These are phyloP conservation scores for Lactarius vividus DNA, from an alignment of 768 basidiomycete genomes.

Conservation along the genomic window DNA sequence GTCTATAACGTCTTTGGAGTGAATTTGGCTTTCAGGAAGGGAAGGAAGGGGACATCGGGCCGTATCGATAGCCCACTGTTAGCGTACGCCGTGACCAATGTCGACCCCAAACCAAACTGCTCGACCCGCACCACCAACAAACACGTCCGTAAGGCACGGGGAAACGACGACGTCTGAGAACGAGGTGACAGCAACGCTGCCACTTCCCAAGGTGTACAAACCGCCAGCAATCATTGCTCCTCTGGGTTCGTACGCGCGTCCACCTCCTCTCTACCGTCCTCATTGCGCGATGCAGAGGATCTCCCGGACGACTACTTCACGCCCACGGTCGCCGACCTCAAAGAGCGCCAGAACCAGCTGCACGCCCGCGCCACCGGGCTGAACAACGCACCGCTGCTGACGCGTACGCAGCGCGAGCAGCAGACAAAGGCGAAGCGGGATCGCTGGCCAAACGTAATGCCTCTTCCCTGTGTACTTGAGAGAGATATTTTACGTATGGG, in stretches of 20 bases:
- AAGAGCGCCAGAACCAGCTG: constrained; percentile 61
- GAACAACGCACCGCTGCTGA: constrained; percentile 65
- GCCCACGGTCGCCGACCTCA: constrained; percentile 68
- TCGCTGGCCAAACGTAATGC: constrained; percentile 66
- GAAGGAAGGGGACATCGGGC: too few relatives aligned
- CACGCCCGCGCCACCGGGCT: constrained; percentile 60
- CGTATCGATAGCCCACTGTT: neutral
- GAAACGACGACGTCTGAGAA: neutral
- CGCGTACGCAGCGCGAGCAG: constrained; percentile 62
- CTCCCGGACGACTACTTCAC: constrained; percentile 74
- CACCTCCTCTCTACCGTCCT: too few relatives aligned
- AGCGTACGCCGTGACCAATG: constrained; percentile 4
- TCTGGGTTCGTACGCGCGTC: constrained; percentile 12
- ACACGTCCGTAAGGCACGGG: neutral
- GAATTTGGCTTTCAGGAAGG: too few relatives aligned
- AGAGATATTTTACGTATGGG: neutral
- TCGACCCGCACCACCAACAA: neutral
- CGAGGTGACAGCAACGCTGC: neutral
- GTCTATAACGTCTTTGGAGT: neutral
- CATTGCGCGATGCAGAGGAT: constrained; percentile 28
- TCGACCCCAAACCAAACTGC: constrained; percentile 5
- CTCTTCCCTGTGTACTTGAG: neutral
- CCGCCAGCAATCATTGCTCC: constrained; percentile 9
- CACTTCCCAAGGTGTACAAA: constrained; percentile 24
- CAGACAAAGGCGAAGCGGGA: constrained; percentile 56